Base-by-base conservation (phyloP, 805 yeast genomes). In the Henningerozyma blattae region DNA sequence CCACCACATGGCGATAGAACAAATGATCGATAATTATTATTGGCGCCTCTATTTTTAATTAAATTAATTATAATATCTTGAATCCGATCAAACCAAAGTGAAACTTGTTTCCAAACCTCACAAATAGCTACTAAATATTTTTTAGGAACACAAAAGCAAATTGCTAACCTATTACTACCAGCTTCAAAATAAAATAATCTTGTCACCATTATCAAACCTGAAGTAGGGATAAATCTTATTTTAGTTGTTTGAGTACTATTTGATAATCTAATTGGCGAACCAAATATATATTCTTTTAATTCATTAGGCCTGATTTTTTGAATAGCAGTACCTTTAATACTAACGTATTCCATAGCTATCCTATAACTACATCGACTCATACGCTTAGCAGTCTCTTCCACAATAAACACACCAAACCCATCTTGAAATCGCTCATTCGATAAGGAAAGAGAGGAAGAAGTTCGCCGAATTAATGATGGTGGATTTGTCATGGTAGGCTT, bases 201-300 rank as follows among this genome's bases (percentile, higher is more conserved):
- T 3, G 64, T 54, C 4, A 61, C 42, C 33, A 62, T 34, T 15
- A 59, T 46, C 7, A 60, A 47, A 13, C 49, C 43, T 31, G 55
- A 47, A 38, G 53, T 41, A 18, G 56, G 46, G 34, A 48, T 41
- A 19, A 42, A 31, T 40, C 54, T 41, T 40, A 49, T 43, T 36
- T 48, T 62, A 50, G 32, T 61, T 24, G 41, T 45, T 25, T 44
- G 42, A 18, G 44, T 48, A 36, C 40, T 45, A 28, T 42, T 53
- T 31, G 38, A 54, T 36, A 43, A 50, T 40, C 56, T 50, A 38
- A 63, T 46, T 3, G 60, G 57, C 13, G 64, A 62, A 1, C 68
- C 66, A 43, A 63, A 62, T 37, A 59, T 57, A 33, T 58, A 54
- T 18, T 62, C 64, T 34, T 55, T 50, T 30, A 63, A 39, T 30